Evolutionary conservation across 768 basidiomycete species (phyloP).

Genomic region (Scleroderma citrinum): DNA sequence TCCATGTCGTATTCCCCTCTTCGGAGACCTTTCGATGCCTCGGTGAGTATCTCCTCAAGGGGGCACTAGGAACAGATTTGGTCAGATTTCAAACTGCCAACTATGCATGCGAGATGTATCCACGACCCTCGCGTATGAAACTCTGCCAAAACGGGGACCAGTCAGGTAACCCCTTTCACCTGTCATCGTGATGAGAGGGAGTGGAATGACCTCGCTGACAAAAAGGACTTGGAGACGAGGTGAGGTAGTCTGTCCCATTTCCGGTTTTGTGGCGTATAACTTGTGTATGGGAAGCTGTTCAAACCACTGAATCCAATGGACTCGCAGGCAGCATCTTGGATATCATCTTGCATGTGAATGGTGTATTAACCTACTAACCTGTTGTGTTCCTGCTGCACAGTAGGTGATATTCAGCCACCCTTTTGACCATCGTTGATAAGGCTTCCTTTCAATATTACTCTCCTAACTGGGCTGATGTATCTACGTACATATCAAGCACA

Average conservation of each 20-base stretch:
- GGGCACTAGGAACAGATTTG: slow-evolving; percentile 89
- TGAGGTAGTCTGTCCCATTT: slow-evolving; percentile 30
- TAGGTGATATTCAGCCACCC: slow-evolving; percentile 82
- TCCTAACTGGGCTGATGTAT: slow-evolving; percentile 72
- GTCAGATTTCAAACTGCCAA: slow-evolving; percentile 89
- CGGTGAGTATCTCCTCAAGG: slow-evolving; percentile 70
- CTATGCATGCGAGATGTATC: slow-evolving; percentile 80
- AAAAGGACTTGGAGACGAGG: slow-evolving; percentile 51
- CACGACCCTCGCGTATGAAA: slow-evolving; percentile 74
- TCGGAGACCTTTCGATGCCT: slow-evolving; percentile 95
- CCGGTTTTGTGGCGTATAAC: no score
- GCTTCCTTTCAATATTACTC: slow-evolving; percentile 77
- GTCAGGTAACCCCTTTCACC: slow-evolving; percentile 29
- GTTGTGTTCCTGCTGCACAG: slow-evolving; percentile 77
- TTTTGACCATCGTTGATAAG: slow-evolving; percentile 79
- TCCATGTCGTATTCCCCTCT: slow-evolving; percentile 94
- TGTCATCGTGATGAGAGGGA: background rate
- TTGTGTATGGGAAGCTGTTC: slow-evolving; percentile 74
- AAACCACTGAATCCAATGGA: slow-evolving; percentile 75
- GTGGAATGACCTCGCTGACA: background rate
- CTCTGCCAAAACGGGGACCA: slow-evolving; percentile 78
- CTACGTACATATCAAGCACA: slow-evolving; percentile 67
- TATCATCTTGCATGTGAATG: slow-evolving; percentile 70
- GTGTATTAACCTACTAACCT: slow-evolving; percentile 81
- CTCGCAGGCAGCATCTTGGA: slow-evolving; percentile 68